Evolutionary conservation across 306 rosid species (phyloP).

Genomic region (Quercus dentata): DNA sequence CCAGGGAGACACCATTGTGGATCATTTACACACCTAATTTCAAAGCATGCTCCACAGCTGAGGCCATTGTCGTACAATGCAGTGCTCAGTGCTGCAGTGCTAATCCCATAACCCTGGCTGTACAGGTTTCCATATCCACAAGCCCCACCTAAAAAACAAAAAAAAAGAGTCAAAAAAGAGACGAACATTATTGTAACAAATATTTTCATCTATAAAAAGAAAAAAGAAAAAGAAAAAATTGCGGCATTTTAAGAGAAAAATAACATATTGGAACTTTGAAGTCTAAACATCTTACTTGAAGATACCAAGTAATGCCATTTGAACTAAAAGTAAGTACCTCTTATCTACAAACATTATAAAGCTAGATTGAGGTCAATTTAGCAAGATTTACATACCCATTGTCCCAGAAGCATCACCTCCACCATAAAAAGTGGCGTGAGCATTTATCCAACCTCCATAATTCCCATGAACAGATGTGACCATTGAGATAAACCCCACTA

Average conservation of each 20-base stretch:
- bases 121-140: slow-evolving; percentile 86
- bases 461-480: slow-evolving; percentile 42
- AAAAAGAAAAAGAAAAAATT: too few species aligned
- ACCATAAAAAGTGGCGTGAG: slow-evolving; percentile 88
- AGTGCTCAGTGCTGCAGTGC: slow-evolving; percentile 81
- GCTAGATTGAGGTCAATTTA: not conserved
- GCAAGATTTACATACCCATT: slow-evolving; percentile 49
- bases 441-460: slow-evolving; percentile 64
- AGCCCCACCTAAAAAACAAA: slow-evolving; percentile 64
- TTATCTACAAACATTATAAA: not conserved
- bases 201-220: not conserved
- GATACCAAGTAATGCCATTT: too few species aligned
- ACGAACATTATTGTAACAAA: not conserved
- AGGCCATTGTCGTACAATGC: slow-evolving; percentile 70
- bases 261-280: too few species aligned
- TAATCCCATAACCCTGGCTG: slow-evolving; percentile 74
- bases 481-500: slow-evolving; percentile 37
- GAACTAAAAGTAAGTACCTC: too few species aligned
- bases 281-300: not conserved
- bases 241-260: too few species aligned
- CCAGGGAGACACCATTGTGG: slow-evolving; percentile 71
- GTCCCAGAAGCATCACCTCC: slow-evolving; percentile 90
- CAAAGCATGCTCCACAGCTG: slow-evolving; percentile 74
- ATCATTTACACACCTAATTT: slow-evolving; percentile 64
- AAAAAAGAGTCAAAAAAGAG: not conserved